Evolutionary conservation across 139 green algal genomes (phyloP), one percentile per base, ranked within the genome.

Genomic region (Coelastrella sp.): DNA sequence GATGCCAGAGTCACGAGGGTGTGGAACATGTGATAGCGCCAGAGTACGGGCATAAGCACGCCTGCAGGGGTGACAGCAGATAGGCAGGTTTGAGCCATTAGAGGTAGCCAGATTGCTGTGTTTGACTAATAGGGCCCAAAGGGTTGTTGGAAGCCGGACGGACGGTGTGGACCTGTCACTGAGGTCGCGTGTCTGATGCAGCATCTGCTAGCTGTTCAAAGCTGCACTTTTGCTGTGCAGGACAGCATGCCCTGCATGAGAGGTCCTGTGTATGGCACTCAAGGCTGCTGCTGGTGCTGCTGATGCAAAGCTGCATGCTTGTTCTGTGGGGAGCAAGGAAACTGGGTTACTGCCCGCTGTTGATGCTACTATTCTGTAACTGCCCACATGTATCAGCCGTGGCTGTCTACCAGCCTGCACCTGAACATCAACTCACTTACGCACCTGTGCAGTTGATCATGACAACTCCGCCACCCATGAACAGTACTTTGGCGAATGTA

Each of bases 401-500:
- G 6, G 17, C 6, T 76, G 3, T 6, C 14, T 76, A 47, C 17
- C 14, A 76, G 17, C 7, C 4, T 76, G 68, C 68, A 76, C 17
- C 3, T 32, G 16, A n/a, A 23, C 68, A 76, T 76, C 68, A 5
- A 22, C 16, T 32, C 8, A 13, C 11, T 71, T 19, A 71, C 10
- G 56, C 8, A 59, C 83, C 83, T 80, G 83, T 88, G 68, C 83
- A 88, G 68, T 80, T 80, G 0, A 80, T 19, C 66, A 80, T 57
- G 5, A 88, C 83, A 5, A 88, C 17, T 16, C 83, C 83, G 13
- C 19, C 19, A 13, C 83, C 83, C 83, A 88, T 68, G 47, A 88
- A 22, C 19, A 88, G 54, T 54, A 88, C 54, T 57, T 88, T 80
- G 0, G 19, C 56, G 8, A 66, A 88, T 32, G 54, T 22, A 1